A percentile compares a stretch with the other conserved stretches of the same genome.
These are phyloP conservation scores for Saccharomycopsis synnaedendra DNA, from an alignment of 805 yeast genomes.

Conservation along the genomic window DNA sequence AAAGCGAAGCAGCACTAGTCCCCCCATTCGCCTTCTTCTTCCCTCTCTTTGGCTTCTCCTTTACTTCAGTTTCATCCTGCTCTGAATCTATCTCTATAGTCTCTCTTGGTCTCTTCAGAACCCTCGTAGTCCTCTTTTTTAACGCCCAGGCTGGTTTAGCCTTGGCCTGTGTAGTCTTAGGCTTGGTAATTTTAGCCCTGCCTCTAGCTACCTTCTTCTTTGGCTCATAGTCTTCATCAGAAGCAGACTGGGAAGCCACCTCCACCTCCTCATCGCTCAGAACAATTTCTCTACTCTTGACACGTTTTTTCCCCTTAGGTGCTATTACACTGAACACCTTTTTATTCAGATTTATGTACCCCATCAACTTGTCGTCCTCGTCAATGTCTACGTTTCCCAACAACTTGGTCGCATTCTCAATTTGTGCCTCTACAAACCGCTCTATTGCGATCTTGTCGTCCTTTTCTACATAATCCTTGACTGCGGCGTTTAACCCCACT, in stretches of 20 bases:
- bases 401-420: slow-evolving; percentile 38
- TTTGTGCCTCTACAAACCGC: slow-evolving; percentile 47
- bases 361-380: slow-evolving; percentile 5
- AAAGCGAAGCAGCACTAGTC: too few relatives aligned
- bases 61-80: background rate
- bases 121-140: background rate
- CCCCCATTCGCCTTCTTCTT: too few relatives aligned
- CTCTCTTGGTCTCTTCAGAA: background rate
- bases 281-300: background rate
- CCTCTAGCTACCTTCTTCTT: too few relatives aligned
- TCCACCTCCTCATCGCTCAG: background rate
- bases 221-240: too few relatives aligned
- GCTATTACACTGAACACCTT: background rate
- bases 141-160: background rate
- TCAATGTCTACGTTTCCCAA: slow-evolving; percentile 24
- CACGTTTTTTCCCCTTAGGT: background rate
- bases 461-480: slow-evolving; percentile 62
- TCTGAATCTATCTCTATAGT: background rate
- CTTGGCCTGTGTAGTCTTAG: background rate
- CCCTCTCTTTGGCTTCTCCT: too few relatives aligned
- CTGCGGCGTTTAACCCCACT: slow-evolving; percentile 60
- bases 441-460: slow-evolving; percentile 70
- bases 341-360: slow-evolving; percentile 3
- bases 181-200: too few relatives aligned
- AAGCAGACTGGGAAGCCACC: too few relatives aligned